phyloP scores from a whole-genome alignment of 2,329 filamentous ascomycete genomes.

The Dryadomyces sulphureus region DNA sequence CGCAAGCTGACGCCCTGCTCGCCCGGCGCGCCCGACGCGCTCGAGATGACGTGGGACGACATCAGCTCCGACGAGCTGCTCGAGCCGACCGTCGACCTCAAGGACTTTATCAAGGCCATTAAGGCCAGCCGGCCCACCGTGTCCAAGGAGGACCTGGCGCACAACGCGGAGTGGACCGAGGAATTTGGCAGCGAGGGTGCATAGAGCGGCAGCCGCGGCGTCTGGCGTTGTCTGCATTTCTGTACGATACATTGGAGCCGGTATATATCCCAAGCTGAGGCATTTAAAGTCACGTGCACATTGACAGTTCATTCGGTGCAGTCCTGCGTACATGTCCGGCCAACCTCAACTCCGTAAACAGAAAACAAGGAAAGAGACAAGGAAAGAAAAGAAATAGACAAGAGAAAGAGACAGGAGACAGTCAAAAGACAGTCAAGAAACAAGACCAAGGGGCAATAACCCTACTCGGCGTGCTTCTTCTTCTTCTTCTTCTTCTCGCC shows the following conservation, averaged over 20 bases:
- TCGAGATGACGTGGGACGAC: constrained; percentile 89
- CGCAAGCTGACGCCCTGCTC: constrained; percentile 79
- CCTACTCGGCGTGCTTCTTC: constrained; percentile 6
- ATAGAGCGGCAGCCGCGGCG: constrained; percentile 15
- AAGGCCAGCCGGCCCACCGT: constrained; percentile 82
- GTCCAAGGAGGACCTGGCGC: constrained; percentile 66
- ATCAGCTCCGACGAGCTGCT: constrained; percentile 71
- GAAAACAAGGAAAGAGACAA: too few relatives aligned
- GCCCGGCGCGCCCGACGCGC: constrained; percentile 70
- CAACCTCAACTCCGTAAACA: too few relatives aligned
- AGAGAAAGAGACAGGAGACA: neutral
- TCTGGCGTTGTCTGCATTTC: constrained; percentile 3
- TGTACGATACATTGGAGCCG: too few relatives aligned
- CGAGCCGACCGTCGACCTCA: constrained; percentile 72
- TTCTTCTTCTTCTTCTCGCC: constrained; percentile 34
- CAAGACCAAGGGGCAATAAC: neutral
- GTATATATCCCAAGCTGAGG: too few relatives aligned
- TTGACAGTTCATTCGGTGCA: too few relatives aligned
- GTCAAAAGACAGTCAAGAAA: neutral
- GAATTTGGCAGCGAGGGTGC: constrained; percentile 89
- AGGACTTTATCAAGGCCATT: constrained; percentile 89
- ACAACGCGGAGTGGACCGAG: constrained; percentile 84
- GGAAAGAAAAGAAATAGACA: neutral
- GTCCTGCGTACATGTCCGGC: too few relatives aligned
- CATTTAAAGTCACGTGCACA: too few relatives aligned